phyloP scores from a whole-genome alignment of 768 basidiomycete genomes.

The Lentinula boryana region DNA sequence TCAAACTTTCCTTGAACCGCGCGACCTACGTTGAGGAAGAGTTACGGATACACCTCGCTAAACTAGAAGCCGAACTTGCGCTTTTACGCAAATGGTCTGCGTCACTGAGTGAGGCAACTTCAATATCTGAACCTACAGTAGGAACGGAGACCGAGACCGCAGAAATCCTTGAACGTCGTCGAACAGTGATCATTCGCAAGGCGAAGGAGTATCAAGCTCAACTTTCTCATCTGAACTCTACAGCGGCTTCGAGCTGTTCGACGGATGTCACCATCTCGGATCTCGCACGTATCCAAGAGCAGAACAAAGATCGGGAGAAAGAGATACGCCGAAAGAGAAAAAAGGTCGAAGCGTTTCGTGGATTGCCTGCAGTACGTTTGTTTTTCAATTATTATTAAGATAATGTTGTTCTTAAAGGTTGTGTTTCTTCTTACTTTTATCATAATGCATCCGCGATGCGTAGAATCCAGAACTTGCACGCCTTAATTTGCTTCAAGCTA shows the following conservation, averaged over 20 bases:
- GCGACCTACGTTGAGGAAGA: conserved; percentile 30
- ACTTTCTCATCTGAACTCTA: conserved; percentile 21
- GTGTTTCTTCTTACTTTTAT: background rate
- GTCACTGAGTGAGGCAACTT: background rate
- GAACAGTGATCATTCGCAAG: conserved; percentile 35
- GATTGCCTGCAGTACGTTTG: conserved; percentile 40
- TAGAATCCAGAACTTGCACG: background rate
- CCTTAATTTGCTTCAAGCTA: background rate
- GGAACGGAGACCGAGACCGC: conserved; percentile 19
- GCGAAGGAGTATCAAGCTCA: conserved; percentile 42
- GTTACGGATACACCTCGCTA: conserved; percentile 26
- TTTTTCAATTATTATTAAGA: too few relatives aligned
- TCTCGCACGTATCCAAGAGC: conserved; percentile 31
- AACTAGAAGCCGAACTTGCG: conserved; percentile 26
- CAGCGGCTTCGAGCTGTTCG: conserved; percentile 14
- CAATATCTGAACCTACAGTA: conserved; percentile 26
- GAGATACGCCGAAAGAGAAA: conserved; percentile 36
- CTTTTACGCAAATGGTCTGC: conserved; percentile 31
- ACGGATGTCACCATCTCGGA: conserved; percentile 29
- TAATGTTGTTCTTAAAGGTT: too few relatives aligned
- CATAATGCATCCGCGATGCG: background rate
- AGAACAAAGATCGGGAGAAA: conserved; percentile 28
- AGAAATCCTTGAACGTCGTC: conserved; percentile 29
- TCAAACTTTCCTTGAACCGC: conserved; percentile 26
- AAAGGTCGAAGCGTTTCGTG: conserved; percentile 40